Base-by-base conservation (phyloP, 352 stramenopile genomes). In the Pelagophyceae sp. region DNA sequence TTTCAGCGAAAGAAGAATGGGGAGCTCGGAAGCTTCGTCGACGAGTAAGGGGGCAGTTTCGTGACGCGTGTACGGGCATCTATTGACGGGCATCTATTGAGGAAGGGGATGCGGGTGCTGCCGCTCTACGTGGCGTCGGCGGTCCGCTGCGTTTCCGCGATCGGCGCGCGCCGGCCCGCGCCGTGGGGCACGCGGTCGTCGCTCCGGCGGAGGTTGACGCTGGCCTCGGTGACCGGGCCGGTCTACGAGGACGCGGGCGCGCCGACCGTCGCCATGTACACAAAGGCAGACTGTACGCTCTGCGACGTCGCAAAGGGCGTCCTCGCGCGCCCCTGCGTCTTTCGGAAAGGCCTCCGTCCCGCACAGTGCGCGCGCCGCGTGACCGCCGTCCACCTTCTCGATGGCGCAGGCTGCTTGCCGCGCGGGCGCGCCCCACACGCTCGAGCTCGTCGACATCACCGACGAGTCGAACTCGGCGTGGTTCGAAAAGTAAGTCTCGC, bases 281-380 rank as follows among this genome's bases (percentile, higher is more conserved):
- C 76, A 11, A 77, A 80, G 69, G 51, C 45, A 31, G 76, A 51
- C 19, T 80, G 76, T 45, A 80, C 76, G 20, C 76, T 80, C 32
- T 81, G 77, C 65, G 77, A 81, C 65, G 54, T 61, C 6, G 74
- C 74, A 6, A 74, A 76, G 63, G 76, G 17, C 38, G 74, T 71
- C 32, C 65, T 81, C 20, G 70, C 37, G 38, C 45, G 45, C 45
- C 45, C n/a, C n/a, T n/a, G n/a, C n/a, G n/a, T n/a, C n/a, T n/a
- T n/a, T n/a, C n/a, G n/a, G n/a, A n/a, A n/a, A n/a, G n/a, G n/a
- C n/a, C n/a, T n/a, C n/a, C n/a, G n/a, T n/a, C n/a, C n/a, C n/a
- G n/a, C n/a, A n/a, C n/a, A n/a, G n/a, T n/a, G n/a, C n/a, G n/a
- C n/a, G n/a, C 45, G 45, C 45, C 45, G 45, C 45, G 45, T 54